These are phyloP conservation scores for Streptanthus diversifolius DNA, from an alignment of 345 rosid genomes.

Conservation along the genomic window DNA sequence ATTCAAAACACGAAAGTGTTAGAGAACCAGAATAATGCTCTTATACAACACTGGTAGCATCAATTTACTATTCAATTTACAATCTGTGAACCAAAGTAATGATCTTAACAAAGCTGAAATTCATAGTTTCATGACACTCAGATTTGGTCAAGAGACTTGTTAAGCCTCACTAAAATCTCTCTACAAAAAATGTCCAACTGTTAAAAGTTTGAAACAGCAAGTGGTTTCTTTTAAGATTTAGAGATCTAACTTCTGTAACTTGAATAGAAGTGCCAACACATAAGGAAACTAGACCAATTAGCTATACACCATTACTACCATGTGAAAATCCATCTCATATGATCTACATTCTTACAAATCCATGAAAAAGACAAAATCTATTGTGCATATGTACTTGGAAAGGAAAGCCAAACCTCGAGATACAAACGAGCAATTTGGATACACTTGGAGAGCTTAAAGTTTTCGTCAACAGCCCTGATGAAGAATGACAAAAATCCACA, in stretches of 20 bases:
- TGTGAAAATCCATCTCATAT: neutral
- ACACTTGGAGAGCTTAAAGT: constrained; percentile 85
- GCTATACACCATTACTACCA: neutral
- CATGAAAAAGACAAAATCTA: constrained; percentile 6
- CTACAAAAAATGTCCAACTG: neutral
- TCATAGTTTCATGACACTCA: neutral
- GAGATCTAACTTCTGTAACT: neutral
- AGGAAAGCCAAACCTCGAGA: constrained; percentile 65
- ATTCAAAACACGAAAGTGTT: constrained; percentile 10
- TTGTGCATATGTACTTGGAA: neutral
- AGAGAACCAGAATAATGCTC: neutral
- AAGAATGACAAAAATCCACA: constrained; percentile 19
- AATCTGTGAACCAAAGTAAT: neutral
- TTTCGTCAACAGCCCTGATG: constrained; percentile 77
- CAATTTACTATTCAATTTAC: neutral
- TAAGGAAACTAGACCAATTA: neutral
- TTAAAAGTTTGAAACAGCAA: neutral
- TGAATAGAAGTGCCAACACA: neutral
- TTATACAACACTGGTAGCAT: neutral
- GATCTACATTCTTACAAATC: neutral
- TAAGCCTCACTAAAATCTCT: neutral
- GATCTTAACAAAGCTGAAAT: neutral
- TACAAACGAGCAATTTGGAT: constrained; percentile 95
- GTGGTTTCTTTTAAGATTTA: neutral
- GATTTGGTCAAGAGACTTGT: constrained; percentile 9